phyloP scores from a whole-genome alignment of 495 filamentous ascomycete species.

The Rhizodiscina lignyota region DNA sequence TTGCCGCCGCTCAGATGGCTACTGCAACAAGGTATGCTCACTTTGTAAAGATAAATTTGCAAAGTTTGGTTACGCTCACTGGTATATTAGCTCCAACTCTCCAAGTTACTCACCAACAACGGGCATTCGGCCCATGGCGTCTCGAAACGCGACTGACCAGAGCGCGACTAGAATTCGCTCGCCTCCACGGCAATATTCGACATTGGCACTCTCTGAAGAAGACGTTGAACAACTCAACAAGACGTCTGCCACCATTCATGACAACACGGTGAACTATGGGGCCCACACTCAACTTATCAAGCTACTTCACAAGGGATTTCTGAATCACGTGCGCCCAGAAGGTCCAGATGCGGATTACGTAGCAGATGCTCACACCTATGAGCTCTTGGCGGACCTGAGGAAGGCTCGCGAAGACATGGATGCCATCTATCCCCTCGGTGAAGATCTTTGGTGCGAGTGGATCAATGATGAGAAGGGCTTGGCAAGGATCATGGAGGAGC shows the following conservation, averaged over 20 bases:
- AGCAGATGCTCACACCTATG: slow-evolving; percentile 28
- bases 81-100: too few relatives aligned
- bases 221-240: too few relatives aligned
- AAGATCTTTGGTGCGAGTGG: slow-evolving; percentile 48
- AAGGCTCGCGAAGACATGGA: slow-evolving; percentile 50
- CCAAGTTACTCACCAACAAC: too few relatives aligned
- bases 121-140: too few relatives aligned
- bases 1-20: too few relatives aligned
- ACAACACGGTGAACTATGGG: slow-evolving; percentile 48
- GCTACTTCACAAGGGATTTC: slow-evolving; percentile 46
- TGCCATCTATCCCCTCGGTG: slow-evolving; percentile 47
- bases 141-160: too few relatives aligned
- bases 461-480: slow-evolving; percentile 46
- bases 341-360: slow-evolving; percentile 23
- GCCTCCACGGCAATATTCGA: slow-evolving; percentile 30
- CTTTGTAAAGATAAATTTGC: too few relatives aligned
- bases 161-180: too few relatives aligned
- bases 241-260: too few relatives aligned
- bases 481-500: slow-evolving; percentile 42
- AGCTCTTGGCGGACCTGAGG: slow-evolving; percentile 43
- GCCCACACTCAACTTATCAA: slow-evolving; percentile 47
- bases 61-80: too few relatives aligned
- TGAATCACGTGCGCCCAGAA: slow-evolving; percentile 35
- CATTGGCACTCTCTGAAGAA: slow-evolving; percentile 33
- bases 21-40: too few relatives aligned